A percentile compares a stretch with the other conserved stretches of the same genome.
phyloP scores from a whole-genome alignment of 2,329 filamentous ascomycete genomes.

The Eutypa lata region DNA sequence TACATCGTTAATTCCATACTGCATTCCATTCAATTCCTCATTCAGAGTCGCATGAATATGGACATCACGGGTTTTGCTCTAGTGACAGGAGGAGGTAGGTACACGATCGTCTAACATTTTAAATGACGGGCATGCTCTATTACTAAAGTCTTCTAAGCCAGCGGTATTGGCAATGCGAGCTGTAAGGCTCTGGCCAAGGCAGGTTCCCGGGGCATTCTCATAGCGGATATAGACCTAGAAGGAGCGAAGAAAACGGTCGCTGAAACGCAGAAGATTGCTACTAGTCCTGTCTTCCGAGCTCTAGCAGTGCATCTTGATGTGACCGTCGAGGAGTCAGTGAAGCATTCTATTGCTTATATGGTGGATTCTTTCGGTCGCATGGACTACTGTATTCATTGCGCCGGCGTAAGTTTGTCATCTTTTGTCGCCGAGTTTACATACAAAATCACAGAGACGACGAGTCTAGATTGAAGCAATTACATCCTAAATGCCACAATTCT shows the following conservation, averaged over 20 bases:
- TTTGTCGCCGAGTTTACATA: too few relatives aligned
- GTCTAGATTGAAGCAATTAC: too few relatives aligned
- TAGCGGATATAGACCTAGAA: conserved; percentile 1
- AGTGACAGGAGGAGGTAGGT: conserved; percentile 1
- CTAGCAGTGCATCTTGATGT: conserved; percentile 1
- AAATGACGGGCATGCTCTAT: not conserved
- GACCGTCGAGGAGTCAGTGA: not conserved
- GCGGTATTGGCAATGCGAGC: not conserved
- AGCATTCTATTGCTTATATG: not conserved
- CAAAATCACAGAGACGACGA: not conserved
- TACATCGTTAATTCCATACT: too few relatives aligned
- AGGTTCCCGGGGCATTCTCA: not conserved
- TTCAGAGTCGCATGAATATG: too few relatives aligned
- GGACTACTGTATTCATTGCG: conserved; percentile 2
- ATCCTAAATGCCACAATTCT: not conserved
- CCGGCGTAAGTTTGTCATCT: conserved; percentile 1
- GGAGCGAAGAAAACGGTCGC: not conserved
- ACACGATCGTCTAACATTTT: not conserved
- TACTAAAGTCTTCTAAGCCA: not conserved
- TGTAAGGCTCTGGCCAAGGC: conserved; percentile 1
- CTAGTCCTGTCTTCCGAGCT: conserved; percentile 1
- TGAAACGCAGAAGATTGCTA: not conserved
- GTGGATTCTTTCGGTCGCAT: conserved; percentile 1
- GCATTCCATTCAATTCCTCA: too few relatives aligned
- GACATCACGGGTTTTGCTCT: conserved; percentile 1